Percentiles rank a stretch among this genome's conserved stretches.
Conservation (phyloP, 495 filamentous ascomycete species). For the Daldinia bambusicola region DNA sequence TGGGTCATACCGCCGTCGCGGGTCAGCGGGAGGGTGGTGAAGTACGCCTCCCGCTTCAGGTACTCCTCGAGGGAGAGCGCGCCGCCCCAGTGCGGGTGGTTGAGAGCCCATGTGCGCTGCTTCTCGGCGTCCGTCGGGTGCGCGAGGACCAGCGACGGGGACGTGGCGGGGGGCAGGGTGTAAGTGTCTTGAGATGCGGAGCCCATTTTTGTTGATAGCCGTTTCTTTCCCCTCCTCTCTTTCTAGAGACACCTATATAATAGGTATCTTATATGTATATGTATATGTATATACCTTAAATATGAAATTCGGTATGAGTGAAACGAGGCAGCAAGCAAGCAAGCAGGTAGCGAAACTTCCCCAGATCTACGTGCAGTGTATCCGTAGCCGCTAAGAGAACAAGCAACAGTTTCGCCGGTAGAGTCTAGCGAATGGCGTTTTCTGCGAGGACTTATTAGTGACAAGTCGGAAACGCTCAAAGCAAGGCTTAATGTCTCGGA, state of each 20-base stretch:
- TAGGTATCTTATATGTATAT: not conserved
- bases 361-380: too few relatives aligned
- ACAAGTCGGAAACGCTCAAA: slow-evolving; percentile 11
- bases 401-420: not conserved
- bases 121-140: slow-evolving; percentile 75
- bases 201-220: slow-evolving; percentile 44
- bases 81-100: slow-evolving; percentile 77
- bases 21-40: slow-evolving; percentile 72
- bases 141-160: slow-evolving; percentile 71
- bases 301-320: not conserved
- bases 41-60: slow-evolving; percentile 77
- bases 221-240: too few relatives aligned
- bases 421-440: not conserved
- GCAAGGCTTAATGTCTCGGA: slow-evolving; percentile 17
- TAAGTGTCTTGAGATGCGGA: slow-evolving; percentile 22
- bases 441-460: slow-evolving; percentile 28
- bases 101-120: slow-evolving; percentile 69
- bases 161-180: slow-evolving; percentile 65
- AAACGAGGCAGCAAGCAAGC: too few relatives aligned
- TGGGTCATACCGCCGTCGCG: slow-evolving; percentile 78
- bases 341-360: not conserved
- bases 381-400: too few relatives aligned
- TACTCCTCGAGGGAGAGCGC: slow-evolving; percentile 74
- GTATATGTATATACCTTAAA: not conserved
- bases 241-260: too few relatives aligned